Base-by-base conservation (phyloP, 2,329 filamentous ascomycete species). In the Cyanodermella asteris region DNA sequence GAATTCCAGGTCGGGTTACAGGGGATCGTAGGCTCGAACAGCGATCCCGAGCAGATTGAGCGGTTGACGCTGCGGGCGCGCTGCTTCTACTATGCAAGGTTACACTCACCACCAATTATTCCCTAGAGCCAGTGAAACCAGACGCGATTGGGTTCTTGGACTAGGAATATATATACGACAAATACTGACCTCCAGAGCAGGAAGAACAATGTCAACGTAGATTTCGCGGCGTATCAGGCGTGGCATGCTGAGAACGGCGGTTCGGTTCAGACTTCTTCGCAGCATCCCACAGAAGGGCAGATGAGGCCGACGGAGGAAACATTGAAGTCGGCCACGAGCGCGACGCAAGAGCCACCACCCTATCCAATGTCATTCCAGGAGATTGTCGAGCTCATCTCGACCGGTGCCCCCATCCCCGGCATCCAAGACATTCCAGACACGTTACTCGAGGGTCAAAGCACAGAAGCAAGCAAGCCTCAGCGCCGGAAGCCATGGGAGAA, bases 351-450 rank as follows among this genome's bases (percentile, higher is more conserved):
- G 23, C 50, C 50, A 18, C 56, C 64, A 22, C 63, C 66, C 1
- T 91, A 91, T 38, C 81, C 81, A 4, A 71, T 70, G 24, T 72
- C 69, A 2, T 91, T 93, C 46, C 72, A 76, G 6, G 70, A 84
- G 35, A 80, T 93, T 32, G 72, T 91, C 28, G 73, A 78, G 39
- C 63, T 91, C 27, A 76, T 93, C 27, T 76, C 77, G 13, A 71
- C 68, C 15, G 80, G 80, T 26, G 69, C 78, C 37, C 72, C 76
- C 0, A 73, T 93, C 21, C 80, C 81, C 2, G 82, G 82, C 1
- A 90, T 93, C 40, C 70, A 71, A 36, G 67, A 91, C 34, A 84
- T 93, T 26, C 80, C 82, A 4, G 65, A 78, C 36, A 87, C 72
- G 0, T 56, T 91, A 5, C 56, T 82, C 12, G 59, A 68, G 27